Evolutionary conservation across 2,329 filamentous ascomycete genomes (phyloP).

Genomic region (Zalaria obscura): DNA sequence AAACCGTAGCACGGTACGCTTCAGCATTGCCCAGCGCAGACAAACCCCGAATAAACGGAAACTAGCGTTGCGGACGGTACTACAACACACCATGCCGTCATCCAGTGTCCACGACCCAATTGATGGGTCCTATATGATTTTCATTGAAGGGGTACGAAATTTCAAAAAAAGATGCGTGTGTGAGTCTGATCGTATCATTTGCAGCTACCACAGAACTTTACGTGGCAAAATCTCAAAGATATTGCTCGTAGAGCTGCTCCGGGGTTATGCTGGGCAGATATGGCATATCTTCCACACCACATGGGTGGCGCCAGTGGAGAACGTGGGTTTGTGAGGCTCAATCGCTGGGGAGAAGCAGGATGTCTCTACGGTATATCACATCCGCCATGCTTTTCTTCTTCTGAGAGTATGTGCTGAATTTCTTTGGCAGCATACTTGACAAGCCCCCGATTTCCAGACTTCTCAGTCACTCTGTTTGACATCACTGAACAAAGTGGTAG

Average conservation of each 20-base stretch:
- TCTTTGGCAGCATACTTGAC: too few species aligned
- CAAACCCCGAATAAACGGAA: too few species aligned
- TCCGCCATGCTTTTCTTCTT: too few species aligned
- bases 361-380: conserved; percentile 2
- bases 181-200: not conserved
- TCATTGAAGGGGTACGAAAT: conserved; percentile 3
- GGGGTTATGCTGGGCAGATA: conserved; percentile 3
- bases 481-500: too few species aligned
- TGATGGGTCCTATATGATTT: conserved; percentile 3
- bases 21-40: too few species aligned
- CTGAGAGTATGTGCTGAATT: too few species aligned
- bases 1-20: too few species aligned
- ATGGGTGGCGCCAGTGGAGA: not conserved
- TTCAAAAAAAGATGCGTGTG: not conserved
- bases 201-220: conserved; percentile 5
- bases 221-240: conserved; percentile 5
- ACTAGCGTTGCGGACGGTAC: too few species aligned
- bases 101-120: not conserved
- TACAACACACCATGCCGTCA: not conserved
- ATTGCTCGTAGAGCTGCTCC: conserved; percentile 3
- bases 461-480: too few species aligned
- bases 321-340: conserved; percentile 4
- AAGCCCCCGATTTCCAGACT: too few species aligned
- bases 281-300: not conserved
- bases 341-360: conserved; percentile 1